Evolutionary conservation across 495 filamentous ascomycete species (phyloP), one percentile per base, ranked within the genome.

Genomic region (Xylaria venustula): DNA sequence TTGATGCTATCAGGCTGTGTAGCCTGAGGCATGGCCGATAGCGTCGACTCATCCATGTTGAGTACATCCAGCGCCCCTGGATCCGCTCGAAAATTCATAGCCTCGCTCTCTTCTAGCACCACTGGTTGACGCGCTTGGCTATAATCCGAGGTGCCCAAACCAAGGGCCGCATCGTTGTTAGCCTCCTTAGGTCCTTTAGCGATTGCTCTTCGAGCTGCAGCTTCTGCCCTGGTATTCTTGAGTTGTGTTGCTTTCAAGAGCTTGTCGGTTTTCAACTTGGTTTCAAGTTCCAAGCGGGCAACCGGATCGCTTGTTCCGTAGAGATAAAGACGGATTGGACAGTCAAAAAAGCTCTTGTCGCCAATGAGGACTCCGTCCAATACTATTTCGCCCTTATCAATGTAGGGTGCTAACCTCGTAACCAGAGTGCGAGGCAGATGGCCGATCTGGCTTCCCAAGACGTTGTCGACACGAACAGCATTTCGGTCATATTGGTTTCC

Each of bases 381-480:
- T 5, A 82, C 60, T 12, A 93, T 76, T 1, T 79, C 71, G 36
- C 61, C 60, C 45, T 46, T 64, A 57, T 77, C 75, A 67, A 97
- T 81, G 65, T 91, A 92, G 1, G 80, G 82, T 0, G 90, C 88
- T 23, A 97, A 76, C 69, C 90, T 92, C 12, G 77, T 73, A 1
- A 88, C 90, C 26, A 90, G 68, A 0, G 55, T 69, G 14, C 83
- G 75, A 2, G 90, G 88, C 41, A 97, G 81, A 71, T 96, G 90
- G 2, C 93, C 93, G 59, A 96, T 89, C 65, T 96, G 92, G 2
- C 59, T 70, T 20, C 87, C 81, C 72, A 88, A 83, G n/a, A 92
- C 89, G 73, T 95, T 96, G 61, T 88, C 78, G 2, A 94, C 83
- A 6, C 85, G 84, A 50, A 97, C 90, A 2, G 91, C 91, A 76